phyloP scores from a whole-genome alignment of 352 stramenopile species.

The Pythium rhizo-oryzae region DNA sequence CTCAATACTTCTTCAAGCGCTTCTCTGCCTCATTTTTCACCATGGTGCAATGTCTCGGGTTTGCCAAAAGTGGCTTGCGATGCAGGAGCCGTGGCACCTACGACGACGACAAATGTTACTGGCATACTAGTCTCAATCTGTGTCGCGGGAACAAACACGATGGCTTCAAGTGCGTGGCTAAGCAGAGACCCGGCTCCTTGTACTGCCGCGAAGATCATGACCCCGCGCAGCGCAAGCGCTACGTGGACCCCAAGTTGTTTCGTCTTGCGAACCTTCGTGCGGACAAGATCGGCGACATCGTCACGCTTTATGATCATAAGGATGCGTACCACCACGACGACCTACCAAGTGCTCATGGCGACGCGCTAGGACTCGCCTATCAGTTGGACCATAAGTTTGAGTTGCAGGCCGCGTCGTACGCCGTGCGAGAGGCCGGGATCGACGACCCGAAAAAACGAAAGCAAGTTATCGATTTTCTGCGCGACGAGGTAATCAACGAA shows the following conservation, averaged over 20 bases:
- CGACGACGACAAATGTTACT: not conserved
- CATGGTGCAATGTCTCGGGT: no score
- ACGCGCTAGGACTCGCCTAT: not conserved
- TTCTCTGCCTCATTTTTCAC: no score
- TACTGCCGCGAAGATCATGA: conserved; percentile 17
- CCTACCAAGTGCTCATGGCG: not conserved
- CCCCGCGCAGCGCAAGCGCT: not conserved
- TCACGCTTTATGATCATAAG: not conserved
- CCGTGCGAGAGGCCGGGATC: not conserved
- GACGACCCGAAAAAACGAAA: not conserved
- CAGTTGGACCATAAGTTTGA: conserved; percentile 11
- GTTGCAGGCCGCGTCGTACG: not conserved
- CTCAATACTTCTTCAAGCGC: no score
- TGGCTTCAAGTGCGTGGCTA: not conserved
- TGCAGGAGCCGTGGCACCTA: no score
- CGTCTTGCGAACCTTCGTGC: not conserved
- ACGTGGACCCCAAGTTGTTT: not conserved
- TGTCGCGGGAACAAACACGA: not conserved
- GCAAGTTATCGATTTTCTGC: not conserved
- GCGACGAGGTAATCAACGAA: conserved; percentile 7
- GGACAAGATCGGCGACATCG: not conserved
- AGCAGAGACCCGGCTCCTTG: not conserved
- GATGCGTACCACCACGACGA: conserved; percentile 5
- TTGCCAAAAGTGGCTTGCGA: no score
- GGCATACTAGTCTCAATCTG: conserved; percentile 1